A percentile compares a stretch with the other conserved stretches of the same genome.
These are phyloP conservation scores for Hypoxylon rickii DNA, from an alignment of 495 filamentous ascomycete species.

Conservation along the genomic window DNA sequence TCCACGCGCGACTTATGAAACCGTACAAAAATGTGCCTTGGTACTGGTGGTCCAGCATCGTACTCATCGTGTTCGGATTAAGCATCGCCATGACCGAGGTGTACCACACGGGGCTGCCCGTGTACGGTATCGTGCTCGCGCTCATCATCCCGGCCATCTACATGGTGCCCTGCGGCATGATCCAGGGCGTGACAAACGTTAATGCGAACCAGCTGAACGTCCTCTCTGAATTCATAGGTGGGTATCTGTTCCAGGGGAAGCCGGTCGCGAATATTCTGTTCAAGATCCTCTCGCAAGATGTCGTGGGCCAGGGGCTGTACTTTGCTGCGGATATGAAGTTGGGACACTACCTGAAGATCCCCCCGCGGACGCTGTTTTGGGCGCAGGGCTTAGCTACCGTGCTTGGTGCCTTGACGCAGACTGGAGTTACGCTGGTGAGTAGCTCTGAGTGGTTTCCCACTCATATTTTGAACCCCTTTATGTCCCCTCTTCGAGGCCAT, in stretches of 20 bases:
- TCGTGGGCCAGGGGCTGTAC: constrained; percentile 38
- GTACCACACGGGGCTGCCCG: constrained; percentile 33
- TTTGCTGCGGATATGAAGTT: constrained; percentile 39
- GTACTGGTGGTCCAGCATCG: constrained; percentile 39
- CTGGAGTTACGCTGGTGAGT: constrained; percentile 32
- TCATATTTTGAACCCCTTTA: background rate
- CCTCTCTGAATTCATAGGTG: constrained; percentile 39
- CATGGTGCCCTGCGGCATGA: constrained; percentile 39
- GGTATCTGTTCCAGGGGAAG: constrained; percentile 37
- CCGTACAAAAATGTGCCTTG: constrained; percentile 32
- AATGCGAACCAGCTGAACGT: constrained; percentile 37
- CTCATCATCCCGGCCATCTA: constrained; percentile 42
- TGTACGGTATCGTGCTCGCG: constrained; percentile 36
- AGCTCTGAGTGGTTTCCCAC: background rate
- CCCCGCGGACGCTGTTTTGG: constrained; percentile 33
- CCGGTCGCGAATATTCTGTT: constrained; percentile 38
- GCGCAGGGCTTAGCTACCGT: constrained; percentile 35
- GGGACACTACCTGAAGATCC: constrained; percentile 39
- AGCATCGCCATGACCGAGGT: constrained; percentile 37
- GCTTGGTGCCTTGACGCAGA: constrained; percentile 32
- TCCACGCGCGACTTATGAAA: constrained; percentile 36
- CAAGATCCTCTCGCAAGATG: constrained; percentile 35
- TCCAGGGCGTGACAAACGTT: constrained; percentile 38
- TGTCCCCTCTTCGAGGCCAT: background rate
- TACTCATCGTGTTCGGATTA: constrained; percentile 31